phyloP scores from a whole-genome alignment of 257 asterid species.

The Galeopsis tetrahit region DNA sequence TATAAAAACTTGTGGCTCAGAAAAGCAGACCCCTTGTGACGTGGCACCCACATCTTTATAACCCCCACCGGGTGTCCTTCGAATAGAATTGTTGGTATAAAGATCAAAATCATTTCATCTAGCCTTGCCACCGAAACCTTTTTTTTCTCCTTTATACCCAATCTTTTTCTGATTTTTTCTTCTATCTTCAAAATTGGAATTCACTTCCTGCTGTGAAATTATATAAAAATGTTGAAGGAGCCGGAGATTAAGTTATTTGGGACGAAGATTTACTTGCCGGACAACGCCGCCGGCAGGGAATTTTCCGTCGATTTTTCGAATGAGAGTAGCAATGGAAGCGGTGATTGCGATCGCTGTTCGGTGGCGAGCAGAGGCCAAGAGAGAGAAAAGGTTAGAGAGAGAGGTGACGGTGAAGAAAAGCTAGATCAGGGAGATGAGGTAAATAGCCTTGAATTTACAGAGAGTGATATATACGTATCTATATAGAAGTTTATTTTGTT shows the following conservation, averaged over 20 bases:
- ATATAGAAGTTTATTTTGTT: neutral
- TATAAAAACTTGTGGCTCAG: slow-evolving; percentile 71
- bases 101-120: slow-evolving; percentile 53
- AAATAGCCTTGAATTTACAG: neutral
- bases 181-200: slow-evolving; percentile 22
- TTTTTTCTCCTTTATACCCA: neutral
- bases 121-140: slow-evolving; percentile 61
- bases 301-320: slow-evolving; percentile 32
- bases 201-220: neutral
- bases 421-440: slow-evolving; percentile 32
- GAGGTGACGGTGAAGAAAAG: slow-evolving; percentile 14
- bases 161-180: slow-evolving; percentile 26
- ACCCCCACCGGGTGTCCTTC: slow-evolving; percentile 30
- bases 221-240: slow-evolving; percentile 46
- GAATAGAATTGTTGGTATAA: slow-evolving; percentile 25
- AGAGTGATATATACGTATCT: neutral
- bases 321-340: slow-evolving; percentile 30
- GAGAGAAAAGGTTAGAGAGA: slow-evolving; percentile 31
- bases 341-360: slow-evolving; percentile 40
- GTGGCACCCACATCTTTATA: slow-evolving; percentile 61
- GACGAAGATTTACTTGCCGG: slow-evolving; percentile 67
- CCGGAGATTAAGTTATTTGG: slow-evolving; percentile 74
- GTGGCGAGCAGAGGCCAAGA: slow-evolving; percentile 33
- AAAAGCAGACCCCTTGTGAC: slow-evolving; percentile 47
- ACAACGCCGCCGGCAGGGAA: slow-evolving; percentile 39